Conservation (phyloP, 129 eudicot species). For the Smallanthus sonchifolius region DNA sequence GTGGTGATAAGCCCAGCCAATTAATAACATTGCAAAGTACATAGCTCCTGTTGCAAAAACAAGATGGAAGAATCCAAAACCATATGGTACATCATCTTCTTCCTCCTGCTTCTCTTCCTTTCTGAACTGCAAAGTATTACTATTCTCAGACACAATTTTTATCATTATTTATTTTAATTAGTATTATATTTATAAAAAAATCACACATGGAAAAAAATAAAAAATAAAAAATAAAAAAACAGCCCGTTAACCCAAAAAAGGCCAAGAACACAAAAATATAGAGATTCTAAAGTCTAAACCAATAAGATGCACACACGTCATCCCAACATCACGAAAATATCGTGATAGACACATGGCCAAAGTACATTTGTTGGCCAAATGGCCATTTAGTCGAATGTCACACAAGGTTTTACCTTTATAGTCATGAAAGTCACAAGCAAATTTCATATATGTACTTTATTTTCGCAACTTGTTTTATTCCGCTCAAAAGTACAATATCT, state of each 20-base stretch:
- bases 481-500: background rate
- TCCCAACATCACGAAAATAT: background rate
- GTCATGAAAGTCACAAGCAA: background rate
- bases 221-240: background rate
- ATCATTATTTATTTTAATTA: background rate
- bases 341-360: too few relatives aligned
- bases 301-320: background rate
- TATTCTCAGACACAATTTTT: background rate
- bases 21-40: slow-evolving; percentile 84
- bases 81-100: slow-evolving; percentile 78
- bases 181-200: background rate
- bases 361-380: background rate
- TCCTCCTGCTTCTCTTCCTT: slow-evolving; percentile 52
- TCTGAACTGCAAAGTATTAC: slow-evolving; percentile 48
- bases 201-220: background rate
- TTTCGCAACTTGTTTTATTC: background rate
- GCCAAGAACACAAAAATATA: background rate
- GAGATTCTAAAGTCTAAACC: background rate
- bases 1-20: slow-evolving; percentile 78
- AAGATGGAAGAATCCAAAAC: slow-evolving; percentile 80
- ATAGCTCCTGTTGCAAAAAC: slow-evolving; percentile 92
- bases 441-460: too few relatives aligned
- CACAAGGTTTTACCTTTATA: too few relatives aligned
- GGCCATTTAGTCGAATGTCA: background rate
- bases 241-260: background rate